Evolutionary conservation across 345 rosid genomes (phyloP), one percentile per base, ranked within the genome.

Genomic region (Acer saccharum): DNA sequence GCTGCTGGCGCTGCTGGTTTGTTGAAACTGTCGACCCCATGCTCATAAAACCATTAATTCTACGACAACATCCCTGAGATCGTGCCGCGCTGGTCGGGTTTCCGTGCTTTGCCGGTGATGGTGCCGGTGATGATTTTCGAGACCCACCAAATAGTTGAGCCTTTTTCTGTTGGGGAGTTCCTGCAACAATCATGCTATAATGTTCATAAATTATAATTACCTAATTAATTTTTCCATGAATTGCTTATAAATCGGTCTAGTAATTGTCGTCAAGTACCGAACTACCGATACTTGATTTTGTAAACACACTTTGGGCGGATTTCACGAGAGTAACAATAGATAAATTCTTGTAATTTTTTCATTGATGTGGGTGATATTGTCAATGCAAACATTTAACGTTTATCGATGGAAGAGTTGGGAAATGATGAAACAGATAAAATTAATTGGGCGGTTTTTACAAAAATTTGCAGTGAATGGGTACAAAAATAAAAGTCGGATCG

Each of bases 11-110:
- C 3, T 50, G 82, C 29, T 67, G 80, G 57, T 39, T 64, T 7
- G 55, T 78, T 0, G 81, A 79, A 58, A 46, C 76, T 60, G 3
- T 69, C 23, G 84, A 69, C 23, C 82, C 78, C 78, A 74, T 80
- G 11, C 9, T 60, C 12, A 80, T 60, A 75, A 82, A 81, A 77
- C 74, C 88, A 58, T 46, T 74, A 29, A 78, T 44, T 21, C 80
- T 68, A 5, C 80, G 69, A n/a, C 83, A 78, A 54, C 65, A 75
- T 46, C 79, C 55, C 11, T 54, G 54, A 23, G 80, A 46, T 41
- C 11, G 8, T 20, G 21, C 21, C 10, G 3, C 2, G 69, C 61
- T 3, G 54, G 43, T 7, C 21, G 61, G 39, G 14, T 78, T 72
- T 11, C 54, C 67, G 39, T 18, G 67, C 54, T 70, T 66, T 39